A percentile compares a stretch with the other conserved stretches of the same genome.
phyloP scores from a whole-genome alignment of 2,329 filamentous ascomycete genomes.

The Magnaporthiopsis rhizophila region DNA sequence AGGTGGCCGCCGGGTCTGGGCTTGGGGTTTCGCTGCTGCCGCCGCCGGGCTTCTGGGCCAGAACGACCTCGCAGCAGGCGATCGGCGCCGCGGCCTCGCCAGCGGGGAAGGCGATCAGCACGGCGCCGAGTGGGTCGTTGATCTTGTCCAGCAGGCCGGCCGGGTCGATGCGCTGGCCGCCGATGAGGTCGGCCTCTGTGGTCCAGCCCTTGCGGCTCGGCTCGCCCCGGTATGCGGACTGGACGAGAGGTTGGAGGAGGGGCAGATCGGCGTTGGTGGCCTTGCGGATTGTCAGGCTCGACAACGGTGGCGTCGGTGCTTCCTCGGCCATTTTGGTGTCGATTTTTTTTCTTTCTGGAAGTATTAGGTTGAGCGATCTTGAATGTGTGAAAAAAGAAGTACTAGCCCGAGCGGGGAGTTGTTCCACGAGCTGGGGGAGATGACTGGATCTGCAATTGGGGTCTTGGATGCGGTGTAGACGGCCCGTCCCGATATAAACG shows the following conservation, averaged over 20 bases:
- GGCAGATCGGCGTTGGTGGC: constrained; percentile 25
- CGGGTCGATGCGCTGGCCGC: constrained; percentile 33
- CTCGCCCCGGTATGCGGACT: constrained; percentile 36
- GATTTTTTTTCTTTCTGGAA: not conserved
- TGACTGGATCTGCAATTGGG: not conserved
- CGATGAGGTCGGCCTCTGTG: constrained; percentile 35
- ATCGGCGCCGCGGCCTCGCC: constrained; percentile 18
- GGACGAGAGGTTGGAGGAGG: constrained; percentile 29
- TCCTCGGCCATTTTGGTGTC: not conserved
- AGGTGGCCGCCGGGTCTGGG: constrained; percentile 11
- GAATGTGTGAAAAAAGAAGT: not conserved
- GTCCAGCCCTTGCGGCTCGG: constrained; percentile 35
- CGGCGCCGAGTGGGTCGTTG: constrained; percentile 23
- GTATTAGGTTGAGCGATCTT: not conserved
- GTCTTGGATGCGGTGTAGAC: not conserved
- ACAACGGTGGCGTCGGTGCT: not conserved
- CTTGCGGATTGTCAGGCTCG: constrained; percentile 24
- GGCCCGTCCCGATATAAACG: not conserved
- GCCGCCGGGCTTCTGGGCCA: constrained; percentile 11
- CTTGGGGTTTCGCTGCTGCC: too few relatives aligned
- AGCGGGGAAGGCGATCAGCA: constrained; percentile 29
- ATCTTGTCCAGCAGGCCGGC: constrained; percentile 31
- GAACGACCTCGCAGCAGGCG: constrained; percentile 36
- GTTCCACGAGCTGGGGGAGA: not conserved
- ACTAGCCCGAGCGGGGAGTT: too few relatives aligned